Evolutionary conservation across 805 yeast species (phyloP).

Genomic region (Saccharomycopsis guyanensis): DNA sequence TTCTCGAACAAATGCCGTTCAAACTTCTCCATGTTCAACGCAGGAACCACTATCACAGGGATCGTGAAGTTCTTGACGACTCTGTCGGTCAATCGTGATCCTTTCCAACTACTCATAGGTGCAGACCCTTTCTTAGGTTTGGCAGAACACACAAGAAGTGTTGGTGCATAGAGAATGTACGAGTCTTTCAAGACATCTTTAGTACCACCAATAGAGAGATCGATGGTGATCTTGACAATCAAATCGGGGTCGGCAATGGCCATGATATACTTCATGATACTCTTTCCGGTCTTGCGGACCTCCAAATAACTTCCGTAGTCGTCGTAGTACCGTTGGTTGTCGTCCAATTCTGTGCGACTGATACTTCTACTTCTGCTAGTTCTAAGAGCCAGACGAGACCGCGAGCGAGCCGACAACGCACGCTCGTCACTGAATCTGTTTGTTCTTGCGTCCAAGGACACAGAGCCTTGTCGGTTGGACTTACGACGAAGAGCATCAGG

Average conservation of each 20-base stretch:
- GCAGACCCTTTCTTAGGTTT: conserved; percentile 37
- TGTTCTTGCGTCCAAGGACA: neutral
- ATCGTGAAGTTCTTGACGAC: conserved; percentile 56
- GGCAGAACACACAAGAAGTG: conserved; percentile 47
- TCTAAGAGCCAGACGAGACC: neutral
- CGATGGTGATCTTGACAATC: conserved; percentile 48
- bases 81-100: conserved; percentile 56
- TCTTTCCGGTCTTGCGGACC: conserved; percentile 37
- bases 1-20: conserved; percentile 37
- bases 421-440: neutral
- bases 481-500: conserved; percentile 21
- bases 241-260: conserved; percentile 38
- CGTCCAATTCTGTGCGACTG: neutral
- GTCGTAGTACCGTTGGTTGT: neutral
- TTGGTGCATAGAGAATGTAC: conserved; percentile 55
- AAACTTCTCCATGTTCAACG: conserved; percentile 47
- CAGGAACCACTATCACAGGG: conserved; percentile 63
- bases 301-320: neutral
- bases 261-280: conserved; percentile 46
- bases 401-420: neutral
- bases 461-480: neutral
- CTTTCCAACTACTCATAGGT: conserved; percentile 51
- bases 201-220: conserved; percentile 52
- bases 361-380: conserved; percentile 1
- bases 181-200: conserved; percentile 50